Percentiles rank a stretch among this genome's conserved stretches.
These are phyloP conservation scores for Erigeron philadelphicus DNA, from an alignment of 140 eudicot genomes.

Conservation along the genomic window DNA sequence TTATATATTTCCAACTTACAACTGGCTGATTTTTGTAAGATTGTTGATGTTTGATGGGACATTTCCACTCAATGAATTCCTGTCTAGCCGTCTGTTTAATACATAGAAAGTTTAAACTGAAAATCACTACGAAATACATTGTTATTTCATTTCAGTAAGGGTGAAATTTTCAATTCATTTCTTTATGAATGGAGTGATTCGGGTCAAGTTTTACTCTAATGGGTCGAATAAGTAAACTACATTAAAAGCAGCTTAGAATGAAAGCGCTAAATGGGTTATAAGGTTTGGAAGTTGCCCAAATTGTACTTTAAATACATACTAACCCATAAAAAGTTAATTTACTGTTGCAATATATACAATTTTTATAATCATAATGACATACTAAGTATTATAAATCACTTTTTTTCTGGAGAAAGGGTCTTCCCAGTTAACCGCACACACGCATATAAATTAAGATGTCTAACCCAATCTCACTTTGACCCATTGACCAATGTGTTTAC, in stretches of 20 bases:
- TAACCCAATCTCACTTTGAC: not conserved
- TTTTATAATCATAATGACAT: too few species aligned
- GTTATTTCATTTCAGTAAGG: not conserved
- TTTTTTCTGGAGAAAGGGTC: too few species aligned
- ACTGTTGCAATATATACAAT: not conserved
- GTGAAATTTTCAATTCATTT: not conserved
- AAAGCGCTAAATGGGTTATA: not conserved
- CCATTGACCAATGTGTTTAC: not conserved
- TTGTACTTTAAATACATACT: not conserved
- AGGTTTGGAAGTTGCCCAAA: not conserved
- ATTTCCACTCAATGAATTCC: constrained; percentile 54
- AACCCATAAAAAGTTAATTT: not conserved
- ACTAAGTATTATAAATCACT: too few species aligned
- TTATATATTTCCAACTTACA: constrained; percentile 46
- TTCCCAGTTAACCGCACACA: too few species aligned
- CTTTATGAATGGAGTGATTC: not conserved
- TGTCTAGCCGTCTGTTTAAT: constrained; percentile 67
- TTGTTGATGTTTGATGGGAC: constrained; percentile 70
- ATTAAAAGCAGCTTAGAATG: not conserved
- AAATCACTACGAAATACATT: not conserved
- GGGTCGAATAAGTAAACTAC: not conserved
- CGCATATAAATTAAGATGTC: too few species aligned
- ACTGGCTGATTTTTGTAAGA: constrained; percentile 47
- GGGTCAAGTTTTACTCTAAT: not conserved
- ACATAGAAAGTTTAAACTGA: not conserved